Percentiles rank a stretch among this genome's conserved stretches.
These are phyloP conservation scores for Agrocybe pediades DNA, from an alignment of 768 basidiomycete genomes.

Conservation along the genomic window DNA sequence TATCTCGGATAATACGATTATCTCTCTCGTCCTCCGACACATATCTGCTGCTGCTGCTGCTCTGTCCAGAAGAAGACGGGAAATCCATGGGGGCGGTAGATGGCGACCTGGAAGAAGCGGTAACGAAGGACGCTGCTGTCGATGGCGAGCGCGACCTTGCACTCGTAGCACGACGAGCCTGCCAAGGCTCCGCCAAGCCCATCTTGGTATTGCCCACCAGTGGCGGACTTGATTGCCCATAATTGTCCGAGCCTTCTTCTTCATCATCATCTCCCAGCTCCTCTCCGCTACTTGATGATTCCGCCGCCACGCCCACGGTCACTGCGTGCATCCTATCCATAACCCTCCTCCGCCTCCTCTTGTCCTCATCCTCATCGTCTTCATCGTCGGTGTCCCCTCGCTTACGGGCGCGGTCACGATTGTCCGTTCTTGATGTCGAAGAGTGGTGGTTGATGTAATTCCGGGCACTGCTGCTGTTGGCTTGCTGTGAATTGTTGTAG, in stretches of 20 bases:
- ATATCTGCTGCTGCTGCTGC: constrained; percentile 18
- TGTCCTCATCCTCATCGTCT: constrained; percentile 34
- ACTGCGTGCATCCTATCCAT: constrained; percentile 12
- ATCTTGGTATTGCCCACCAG: neutral
- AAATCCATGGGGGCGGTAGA: constrained; percentile 6
- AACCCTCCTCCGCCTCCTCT: constrained; percentile 10
- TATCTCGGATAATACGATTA: too few relatives aligned
- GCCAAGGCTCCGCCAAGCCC: neutral
- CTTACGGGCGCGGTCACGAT: constrained; percentile 17
- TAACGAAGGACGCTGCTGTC: constrained; percentile 5
- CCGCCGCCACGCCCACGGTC: neutral
- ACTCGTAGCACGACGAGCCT: too few relatives aligned
- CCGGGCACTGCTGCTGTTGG: too few relatives aligned
- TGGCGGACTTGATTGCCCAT: constrained; percentile 4
- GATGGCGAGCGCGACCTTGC: constrained; percentile 9
- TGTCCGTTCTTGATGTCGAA: constrained; percentile 20
- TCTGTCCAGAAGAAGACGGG: constrained; percentile 9
- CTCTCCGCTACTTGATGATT: constrained; percentile 17
- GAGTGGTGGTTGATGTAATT: constrained; percentile 1
- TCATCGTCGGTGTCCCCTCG: constrained; percentile 34
- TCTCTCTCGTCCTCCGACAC: constrained; percentile 40
- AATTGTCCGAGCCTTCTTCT: constrained; percentile 22
- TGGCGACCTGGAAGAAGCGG: constrained; percentile 11
- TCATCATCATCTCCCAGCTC: too few relatives aligned
- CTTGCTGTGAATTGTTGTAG: neutral